Percentiles rank a stretch among this genome's conserved stretches.
Evolutionary conservation across 1,139 yeast genomes (phyloP).

Genomic region (Debaryomycetaceae sp.): DNA sequence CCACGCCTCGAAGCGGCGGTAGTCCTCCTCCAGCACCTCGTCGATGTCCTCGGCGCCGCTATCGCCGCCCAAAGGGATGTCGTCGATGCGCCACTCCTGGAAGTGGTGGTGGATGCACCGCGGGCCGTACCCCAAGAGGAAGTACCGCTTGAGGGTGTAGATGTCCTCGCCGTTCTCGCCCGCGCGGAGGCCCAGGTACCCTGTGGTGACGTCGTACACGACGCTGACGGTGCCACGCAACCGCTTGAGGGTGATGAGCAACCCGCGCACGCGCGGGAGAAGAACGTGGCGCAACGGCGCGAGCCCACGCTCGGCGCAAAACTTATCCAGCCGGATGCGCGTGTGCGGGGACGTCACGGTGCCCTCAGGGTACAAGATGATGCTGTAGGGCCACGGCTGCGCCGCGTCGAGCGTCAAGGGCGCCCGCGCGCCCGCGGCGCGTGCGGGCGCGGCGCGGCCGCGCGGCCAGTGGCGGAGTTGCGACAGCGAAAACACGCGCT

Average conservation of each 20-base stretch:
- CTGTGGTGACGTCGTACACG: constrained; percentile 81
- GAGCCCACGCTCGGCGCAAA: constrained; percentile 47
- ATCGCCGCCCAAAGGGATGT: constrained; percentile 60
- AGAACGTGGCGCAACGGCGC: constrained; percentile 58
- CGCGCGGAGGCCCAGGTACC: constrained; percentile 63
- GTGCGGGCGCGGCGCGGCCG: constrained; percentile 22
- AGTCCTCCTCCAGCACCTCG: constrained; percentile 38
- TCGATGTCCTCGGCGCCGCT: constrained; percentile 34
- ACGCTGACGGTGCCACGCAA: constrained; percentile 58
- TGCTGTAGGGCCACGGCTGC: constrained; percentile 42
- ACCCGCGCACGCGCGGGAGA: constrained; percentile 79
- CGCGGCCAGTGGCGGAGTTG: constrained; percentile 34
- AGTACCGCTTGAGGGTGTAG: constrained; percentile 62
- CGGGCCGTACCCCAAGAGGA: constrained; percentile 71
- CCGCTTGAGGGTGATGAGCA: constrained; percentile 60
- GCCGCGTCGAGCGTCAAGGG: constrained; percentile 11
- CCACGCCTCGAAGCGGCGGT: constrained; percentile 67
- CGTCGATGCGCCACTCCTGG: constrained; percentile 50
- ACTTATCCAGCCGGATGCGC: constrained; percentile 50
- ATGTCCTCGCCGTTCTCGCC: constrained; percentile 74
- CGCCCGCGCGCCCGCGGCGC: no score
- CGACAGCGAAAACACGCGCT: constrained; percentile 25
- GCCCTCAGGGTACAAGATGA: constrained; percentile 90
- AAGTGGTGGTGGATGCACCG: constrained; percentile 58
- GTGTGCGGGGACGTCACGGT: constrained; percentile 77